phyloP scores from a whole-genome alignment of 106 monocot genomes.

The Cymbidium sinense region DNA sequence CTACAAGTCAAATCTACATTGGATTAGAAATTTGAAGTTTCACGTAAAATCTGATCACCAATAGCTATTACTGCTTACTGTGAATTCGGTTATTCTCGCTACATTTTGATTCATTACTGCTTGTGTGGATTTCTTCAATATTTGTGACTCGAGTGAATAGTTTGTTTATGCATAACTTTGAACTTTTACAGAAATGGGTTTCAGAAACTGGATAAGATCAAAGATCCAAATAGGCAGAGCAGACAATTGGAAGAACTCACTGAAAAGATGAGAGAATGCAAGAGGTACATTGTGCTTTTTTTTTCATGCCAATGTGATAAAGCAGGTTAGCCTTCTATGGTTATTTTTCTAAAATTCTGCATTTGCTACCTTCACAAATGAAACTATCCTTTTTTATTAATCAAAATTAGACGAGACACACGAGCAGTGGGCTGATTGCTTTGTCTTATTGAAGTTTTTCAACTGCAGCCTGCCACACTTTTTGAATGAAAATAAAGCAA shows the following conservation, averaged over 20 bases:
- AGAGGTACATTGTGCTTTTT: slow-evolving; percentile 36
- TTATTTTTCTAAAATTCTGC: too few relatives aligned
- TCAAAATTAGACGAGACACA: not conserved
- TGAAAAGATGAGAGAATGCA: slow-evolving; percentile 83
- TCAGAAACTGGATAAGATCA: slow-evolving; percentile 73
- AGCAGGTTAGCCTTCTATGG: too few relatives aligned
- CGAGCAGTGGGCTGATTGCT: not conserved
- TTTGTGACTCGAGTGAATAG: too few relatives aligned
- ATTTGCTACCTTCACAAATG: too few relatives aligned
- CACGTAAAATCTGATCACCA: not conserved
- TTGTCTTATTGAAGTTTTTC: not conserved
- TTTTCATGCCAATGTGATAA: too few relatives aligned
- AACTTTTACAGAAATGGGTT: slow-evolving; percentile 54
- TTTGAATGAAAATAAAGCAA: not conserved
- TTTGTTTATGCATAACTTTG: too few relatives aligned
- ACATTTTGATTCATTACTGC: not conserved
- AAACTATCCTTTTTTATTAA: too few relatives aligned
- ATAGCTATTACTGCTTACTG: not conserved
- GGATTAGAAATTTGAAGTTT: not conserved
- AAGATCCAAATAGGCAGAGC: slow-evolving; percentile 45
- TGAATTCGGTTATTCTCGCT: not conserved
- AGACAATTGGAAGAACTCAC: slow-evolving; percentile 77
- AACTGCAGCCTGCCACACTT: not conserved
- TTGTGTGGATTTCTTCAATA: not conserved
- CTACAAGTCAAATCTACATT: not conserved